phyloP scores from a whole-genome alignment of 2,329 filamentous ascomycete species.

The Geosmithia putterillii region DNA sequence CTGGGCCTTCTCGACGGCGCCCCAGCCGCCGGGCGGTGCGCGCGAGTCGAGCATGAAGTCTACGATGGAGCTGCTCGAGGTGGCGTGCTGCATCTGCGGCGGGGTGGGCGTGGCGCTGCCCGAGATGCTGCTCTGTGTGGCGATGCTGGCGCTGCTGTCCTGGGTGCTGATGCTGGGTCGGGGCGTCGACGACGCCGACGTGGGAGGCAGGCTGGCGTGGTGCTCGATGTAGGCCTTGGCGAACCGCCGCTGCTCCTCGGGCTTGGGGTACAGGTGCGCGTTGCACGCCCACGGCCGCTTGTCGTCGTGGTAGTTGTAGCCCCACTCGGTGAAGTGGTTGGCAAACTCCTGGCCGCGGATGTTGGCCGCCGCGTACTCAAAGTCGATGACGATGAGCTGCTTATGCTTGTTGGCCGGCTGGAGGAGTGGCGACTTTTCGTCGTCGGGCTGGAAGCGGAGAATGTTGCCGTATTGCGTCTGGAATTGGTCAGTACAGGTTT shows the following conservation, averaged over 20 bases:
- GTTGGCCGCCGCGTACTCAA: slow-evolving; percentile 92
- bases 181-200: slow-evolving; percentile 33
- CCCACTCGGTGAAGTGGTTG: slow-evolving; percentile 98
- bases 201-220: slow-evolving; percentile 50
- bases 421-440: slow-evolving; percentile 73
- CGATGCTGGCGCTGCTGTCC: slow-evolving; percentile 9
- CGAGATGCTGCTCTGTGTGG: slow-evolving; percentile 6
- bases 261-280: slow-evolving; percentile 57
- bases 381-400: slow-evolving; percentile 93
- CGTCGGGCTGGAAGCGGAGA: slow-evolving; percentile 55
- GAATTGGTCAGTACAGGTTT: neutral
- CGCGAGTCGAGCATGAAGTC: slow-evolving; percentile 78
- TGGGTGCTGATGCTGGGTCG: slow-evolving; percentile 32
- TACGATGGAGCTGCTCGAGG: slow-evolving; percentile 38
- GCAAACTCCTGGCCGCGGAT: slow-evolving; percentile 80
- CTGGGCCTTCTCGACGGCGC: slow-evolving; percentile 38
- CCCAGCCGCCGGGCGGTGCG: slow-evolving; percentile 40
- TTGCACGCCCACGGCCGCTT: slow-evolving; percentile 55
- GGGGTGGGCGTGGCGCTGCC: neutral
- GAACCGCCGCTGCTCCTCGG: slow-evolving; percentile 74
- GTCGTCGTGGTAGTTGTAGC: slow-evolving; percentile 88
- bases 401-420: slow-evolving; percentile 90
- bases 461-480: slow-evolving; percentile 99
- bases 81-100: slow-evolving; percentile 21
- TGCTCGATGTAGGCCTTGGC: slow-evolving; percentile 80